phyloP scores from a whole-genome alignment of 345 rosid species.

The Sonneratia alba region DNA sequence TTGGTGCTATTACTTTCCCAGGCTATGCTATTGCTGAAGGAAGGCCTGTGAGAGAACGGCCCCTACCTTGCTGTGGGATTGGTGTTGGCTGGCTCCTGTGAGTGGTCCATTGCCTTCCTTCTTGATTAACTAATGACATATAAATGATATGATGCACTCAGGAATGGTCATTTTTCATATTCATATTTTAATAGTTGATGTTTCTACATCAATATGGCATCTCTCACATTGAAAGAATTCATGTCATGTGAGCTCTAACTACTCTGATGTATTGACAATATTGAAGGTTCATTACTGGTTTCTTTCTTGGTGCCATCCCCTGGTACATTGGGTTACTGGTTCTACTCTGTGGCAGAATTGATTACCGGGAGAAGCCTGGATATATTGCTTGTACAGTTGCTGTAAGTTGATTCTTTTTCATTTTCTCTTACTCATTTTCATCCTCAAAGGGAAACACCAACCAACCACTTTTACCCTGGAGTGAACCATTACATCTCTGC shows the following conservation, averaged over 20 bases:
- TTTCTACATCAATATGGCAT: not conserved
- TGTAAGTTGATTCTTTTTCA: conserved; percentile 30
- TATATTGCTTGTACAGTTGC: conserved; percentile 80
- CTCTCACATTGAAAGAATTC: not conserved
- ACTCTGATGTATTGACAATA: conserved; percentile 6
- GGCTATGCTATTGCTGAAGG: conserved; percentile 87
- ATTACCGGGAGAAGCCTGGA: conserved; percentile 85
- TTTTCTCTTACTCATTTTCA: not conserved
- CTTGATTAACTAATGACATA: not conserved
- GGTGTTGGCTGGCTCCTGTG: conserved; percentile 90
- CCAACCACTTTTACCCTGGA: no score
- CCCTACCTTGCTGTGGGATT: conserved; percentile 82
- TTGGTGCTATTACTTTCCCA: conserved; percentile 14
- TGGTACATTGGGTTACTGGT: conserved; percentile 70
- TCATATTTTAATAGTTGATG: not conserved
- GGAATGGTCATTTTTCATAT: not conserved
- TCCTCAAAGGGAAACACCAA: no score
- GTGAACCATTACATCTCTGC: not conserved
- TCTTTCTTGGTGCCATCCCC: conserved; percentile 79
- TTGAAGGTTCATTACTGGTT: conserved; percentile 72
- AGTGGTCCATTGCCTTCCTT: conserved; percentile 17
- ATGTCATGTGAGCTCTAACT: conserved; percentile 2
- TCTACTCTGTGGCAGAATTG: conserved; percentile 56
- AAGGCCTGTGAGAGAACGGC: conserved; percentile 58
- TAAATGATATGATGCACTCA: not conserved